These are phyloP conservation scores for Wickerhamomyces silvicola DNA, from an alignment of 805 yeast genomes.

Conservation along the genomic window DNA sequence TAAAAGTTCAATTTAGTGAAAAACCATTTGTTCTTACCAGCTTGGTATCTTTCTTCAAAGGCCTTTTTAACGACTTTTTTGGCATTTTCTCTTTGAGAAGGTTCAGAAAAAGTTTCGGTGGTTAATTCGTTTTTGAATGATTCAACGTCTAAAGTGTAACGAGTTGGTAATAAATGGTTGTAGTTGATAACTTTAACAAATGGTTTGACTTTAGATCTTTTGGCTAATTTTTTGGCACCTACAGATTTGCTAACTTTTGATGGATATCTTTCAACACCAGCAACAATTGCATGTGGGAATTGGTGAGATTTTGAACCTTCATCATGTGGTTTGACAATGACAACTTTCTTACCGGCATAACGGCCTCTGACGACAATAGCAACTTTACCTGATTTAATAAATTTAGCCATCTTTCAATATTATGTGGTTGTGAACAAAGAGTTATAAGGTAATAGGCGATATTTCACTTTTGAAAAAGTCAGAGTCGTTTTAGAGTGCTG, in stretches of 20 bases:
- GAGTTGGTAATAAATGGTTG: slow-evolving; percentile 99
- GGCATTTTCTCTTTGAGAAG: slow-evolving; percentile 97
- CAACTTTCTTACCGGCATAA: slow-evolving; percentile 99
- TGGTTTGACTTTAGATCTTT: slow-evolving; percentile 97
- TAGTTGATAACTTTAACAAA: slow-evolving; percentile 97
- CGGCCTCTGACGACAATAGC: slow-evolving; percentile 73
- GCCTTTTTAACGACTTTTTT: slow-evolving; percentile 98
- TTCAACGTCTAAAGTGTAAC: slow-evolving; percentile 96
- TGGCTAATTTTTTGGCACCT: slow-evolving; percentile 93
- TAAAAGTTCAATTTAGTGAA: slow-evolving; percentile 95
- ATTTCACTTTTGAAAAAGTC: slow-evolving; percentile 23
- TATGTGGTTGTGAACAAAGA: slow-evolving; percentile 8
- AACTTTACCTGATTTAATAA: slow-evolving; percentile 96
- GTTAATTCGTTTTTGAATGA: slow-evolving; percentile 85
- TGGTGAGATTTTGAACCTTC: slow-evolving; percentile 98
- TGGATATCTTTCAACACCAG: slow-evolving; percentile 98
- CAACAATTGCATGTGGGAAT: slow-evolving; percentile 98
- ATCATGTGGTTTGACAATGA: slow-evolving; percentile 94
- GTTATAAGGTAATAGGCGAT: no score
- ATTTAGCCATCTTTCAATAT: slow-evolving; percentile 76
- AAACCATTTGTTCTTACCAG: slow-evolving; percentile 99
- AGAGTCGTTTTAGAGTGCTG: slow-evolving; percentile 14
- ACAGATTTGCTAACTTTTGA: slow-evolving; percentile 90
- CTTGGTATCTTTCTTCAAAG: slow-evolving; percentile 98
- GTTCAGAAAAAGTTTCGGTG: slow-evolving; percentile 91